Conservation (phyloP, 2,329 filamentous ascomycete species). For the Ophiocordyceps polyrhachis-furcata region DNA sequence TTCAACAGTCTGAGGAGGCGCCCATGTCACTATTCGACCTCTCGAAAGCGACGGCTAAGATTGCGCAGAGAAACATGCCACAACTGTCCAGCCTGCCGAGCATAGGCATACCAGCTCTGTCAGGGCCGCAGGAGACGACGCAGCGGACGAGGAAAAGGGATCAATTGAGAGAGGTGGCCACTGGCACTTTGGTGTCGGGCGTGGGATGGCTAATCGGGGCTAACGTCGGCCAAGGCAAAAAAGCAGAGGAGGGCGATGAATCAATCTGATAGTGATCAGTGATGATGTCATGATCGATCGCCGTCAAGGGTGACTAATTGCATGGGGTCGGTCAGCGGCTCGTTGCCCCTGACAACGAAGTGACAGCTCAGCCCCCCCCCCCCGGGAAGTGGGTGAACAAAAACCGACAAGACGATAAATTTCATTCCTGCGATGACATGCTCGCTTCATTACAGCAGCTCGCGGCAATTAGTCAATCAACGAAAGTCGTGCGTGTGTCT, state of each 20-base stretch:
- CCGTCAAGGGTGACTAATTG: too few relatives aligned
- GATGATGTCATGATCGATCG: too few relatives aligned
- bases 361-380: too few relatives aligned
- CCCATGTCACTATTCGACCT: constrained; percentile 49
- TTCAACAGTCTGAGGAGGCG: constrained; percentile 29
- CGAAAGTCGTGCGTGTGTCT: not conserved
- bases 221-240: constrained; percentile 8
- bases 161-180: constrained; percentile 46
- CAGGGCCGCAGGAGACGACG: constrained; percentile 10
- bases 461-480: too few relatives aligned
- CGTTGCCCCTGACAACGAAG: too few relatives aligned
- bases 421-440: too few relatives aligned
- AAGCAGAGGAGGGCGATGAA: not conserved
- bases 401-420: too few relatives aligned
- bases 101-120: constrained; percentile 5
- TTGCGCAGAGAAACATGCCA: constrained; percentile 39
- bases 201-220: constrained; percentile 51
- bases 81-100: constrained; percentile 32
- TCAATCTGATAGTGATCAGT: too few relatives aligned
- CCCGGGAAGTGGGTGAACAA: too few relatives aligned
- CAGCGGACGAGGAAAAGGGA: constrained; percentile 49
- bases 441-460: too few relatives aligned
- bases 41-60: constrained; percentile 38
- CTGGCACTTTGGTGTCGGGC: constrained; percentile 46
- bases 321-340: too few relatives aligned